Evolutionary conservation across 1,139 yeast species (phyloP).

Genomic region (Taphrina confusa): DNA sequence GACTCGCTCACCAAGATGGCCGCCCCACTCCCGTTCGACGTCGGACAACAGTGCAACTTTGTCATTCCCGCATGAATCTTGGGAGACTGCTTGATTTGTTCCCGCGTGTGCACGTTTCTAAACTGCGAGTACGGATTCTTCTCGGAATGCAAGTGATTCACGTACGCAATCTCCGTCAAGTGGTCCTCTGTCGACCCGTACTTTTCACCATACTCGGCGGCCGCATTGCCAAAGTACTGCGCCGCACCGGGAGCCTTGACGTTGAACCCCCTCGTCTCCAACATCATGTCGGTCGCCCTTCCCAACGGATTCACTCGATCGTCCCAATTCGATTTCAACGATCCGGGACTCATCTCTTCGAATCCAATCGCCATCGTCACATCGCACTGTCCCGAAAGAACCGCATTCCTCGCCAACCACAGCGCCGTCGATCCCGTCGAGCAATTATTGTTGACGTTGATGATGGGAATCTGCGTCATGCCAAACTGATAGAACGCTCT

Average conservation of each 20-base stretch:
- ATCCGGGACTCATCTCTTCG: conserved; percentile 45
- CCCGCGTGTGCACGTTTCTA: conserved; percentile 43
- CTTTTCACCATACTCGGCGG: conserved; percentile 43
- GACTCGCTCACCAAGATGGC: conserved; percentile 70
- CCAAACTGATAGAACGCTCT: conserved; percentile 45
- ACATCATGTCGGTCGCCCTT: conserved; percentile 40
- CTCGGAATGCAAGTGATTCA: conserved; percentile 44
- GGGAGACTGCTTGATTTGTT: conserved; percentile 43
- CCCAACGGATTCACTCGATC: conserved; percentile 44
- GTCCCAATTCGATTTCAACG: conserved; percentile 42
- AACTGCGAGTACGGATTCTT: conserved; percentile 46
- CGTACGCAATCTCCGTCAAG: conserved; percentile 44
- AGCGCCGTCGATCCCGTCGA: conserved; percentile 46
- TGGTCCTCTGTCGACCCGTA: conserved; percentile 41
- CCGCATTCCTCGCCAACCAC: conserved; percentile 42
- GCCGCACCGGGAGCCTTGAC: conserved; percentile 43
- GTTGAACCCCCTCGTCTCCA: conserved; percentile 40
- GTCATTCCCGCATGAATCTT: conserved; percentile 43
- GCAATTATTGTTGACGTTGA: conserved; percentile 46
- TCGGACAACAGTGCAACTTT: conserved; percentile 45
- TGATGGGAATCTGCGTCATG: conserved; percentile 45
- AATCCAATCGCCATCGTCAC: conserved; percentile 45
- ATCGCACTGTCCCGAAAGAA: conserved; percentile 43
- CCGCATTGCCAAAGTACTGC: conserved; percentile 45
- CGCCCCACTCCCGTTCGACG: conserved; percentile 81